Percentiles rank a stretch among this genome's conserved stretches.
Conservation (phyloP, 192 early-diverging fungal species). For the Podila horticola region DNA sequence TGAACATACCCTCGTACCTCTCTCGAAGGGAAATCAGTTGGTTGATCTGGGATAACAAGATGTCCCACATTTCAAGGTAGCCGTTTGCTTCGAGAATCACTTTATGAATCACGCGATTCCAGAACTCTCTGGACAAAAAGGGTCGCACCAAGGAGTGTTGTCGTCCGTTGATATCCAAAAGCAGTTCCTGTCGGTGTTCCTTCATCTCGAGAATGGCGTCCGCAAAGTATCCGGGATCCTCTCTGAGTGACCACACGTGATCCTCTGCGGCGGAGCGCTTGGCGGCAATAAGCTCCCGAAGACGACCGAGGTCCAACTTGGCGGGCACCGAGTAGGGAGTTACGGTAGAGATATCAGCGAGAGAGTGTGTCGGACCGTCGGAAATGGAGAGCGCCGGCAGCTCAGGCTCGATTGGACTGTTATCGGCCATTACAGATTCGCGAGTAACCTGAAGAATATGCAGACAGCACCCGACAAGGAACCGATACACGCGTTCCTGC, state of each 20-base stretch:
- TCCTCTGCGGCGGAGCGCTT: conserved; percentile 28
- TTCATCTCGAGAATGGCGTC: conserved; percentile 20
- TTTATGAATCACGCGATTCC: conserved; percentile 21
- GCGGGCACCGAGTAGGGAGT: conserved; percentile 24
- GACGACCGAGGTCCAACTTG: conserved; percentile 20
- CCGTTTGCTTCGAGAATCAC: conserved; percentile 19
- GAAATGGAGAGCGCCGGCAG: conserved; percentile 26
- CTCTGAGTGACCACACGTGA: conserved; percentile 38
- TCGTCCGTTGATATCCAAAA: conserved; percentile 19
- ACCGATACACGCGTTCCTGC: conserved; percentile 32
- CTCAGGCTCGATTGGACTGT: conserved; percentile 23
- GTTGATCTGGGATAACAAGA: conserved; percentile 19
- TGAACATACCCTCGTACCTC: conserved; percentile 21
- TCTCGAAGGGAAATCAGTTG: conserved; percentile 13
- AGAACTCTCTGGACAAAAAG: conserved; percentile 15
- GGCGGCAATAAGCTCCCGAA: conserved; percentile 26
- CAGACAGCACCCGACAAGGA: conserved; percentile 29
- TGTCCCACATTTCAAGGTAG: conserved; percentile 17
- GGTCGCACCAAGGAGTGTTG: conserved; percentile 33
- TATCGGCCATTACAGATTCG: conserved; percentile 12
- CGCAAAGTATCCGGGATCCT: conserved; percentile 39
- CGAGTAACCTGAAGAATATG: conserved; percentile 33
- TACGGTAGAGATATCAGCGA: conserved; percentile 16
- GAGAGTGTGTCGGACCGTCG: conserved; percentile 13
- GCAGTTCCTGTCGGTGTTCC: conserved; percentile 35